phyloP scores from a whole-genome alignment of 352 stramenopile genomes.

The Phytophthora pluvialis region DNA sequence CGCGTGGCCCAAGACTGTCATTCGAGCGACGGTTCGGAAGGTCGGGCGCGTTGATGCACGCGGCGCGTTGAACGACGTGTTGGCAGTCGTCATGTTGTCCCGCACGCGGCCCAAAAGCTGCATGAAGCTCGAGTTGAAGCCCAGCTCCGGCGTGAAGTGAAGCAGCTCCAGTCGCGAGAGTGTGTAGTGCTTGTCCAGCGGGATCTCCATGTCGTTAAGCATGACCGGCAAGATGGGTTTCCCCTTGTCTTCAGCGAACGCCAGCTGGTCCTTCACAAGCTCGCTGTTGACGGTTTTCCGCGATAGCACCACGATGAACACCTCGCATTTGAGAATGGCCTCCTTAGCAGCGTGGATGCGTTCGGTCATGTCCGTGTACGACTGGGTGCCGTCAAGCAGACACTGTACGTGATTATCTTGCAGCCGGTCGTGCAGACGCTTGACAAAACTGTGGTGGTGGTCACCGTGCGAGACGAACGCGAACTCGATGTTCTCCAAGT shows the following conservation, averaged over 20 bases:
- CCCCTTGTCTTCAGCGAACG: constrained; percentile 83
- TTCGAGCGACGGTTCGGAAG: constrained; percentile 42
- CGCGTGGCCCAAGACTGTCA: constrained; percentile 35
- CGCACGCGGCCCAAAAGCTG: constrained; percentile 54
- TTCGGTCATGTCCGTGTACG: constrained; percentile 58
- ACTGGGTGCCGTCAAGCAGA: constrained; percentile 58
- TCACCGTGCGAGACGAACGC: constrained; percentile 81
- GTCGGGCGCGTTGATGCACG: constrained; percentile 35
- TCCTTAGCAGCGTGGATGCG: constrained; percentile 78
- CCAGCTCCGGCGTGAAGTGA: constrained; percentile 81
- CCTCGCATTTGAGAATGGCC: constrained; percentile 78
- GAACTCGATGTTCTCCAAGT: constrained; percentile 53
- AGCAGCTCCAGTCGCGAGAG: constrained; percentile 74
- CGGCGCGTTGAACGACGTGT: constrained; percentile 35
- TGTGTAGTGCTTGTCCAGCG: constrained; percentile 80
- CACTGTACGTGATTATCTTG: constrained; percentile 58
- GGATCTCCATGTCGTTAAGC: constrained; percentile 78
- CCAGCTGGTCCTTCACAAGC: constrained; percentile 82
- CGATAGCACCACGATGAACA: constrained; percentile 79
- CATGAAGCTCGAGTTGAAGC: constrained; percentile 79
- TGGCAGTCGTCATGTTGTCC: constrained; percentile 45
- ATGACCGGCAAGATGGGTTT: constrained; percentile 75
- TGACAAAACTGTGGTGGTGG: constrained; percentile 66
- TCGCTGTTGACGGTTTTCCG: constrained; percentile 67
- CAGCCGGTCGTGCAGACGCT: constrained; percentile 65